A percentile compares a stretch with the other conserved stretches of the same genome.
phyloP scores from a whole-genome alignment of 2,329 filamentous ascomycete genomes.

The Apiospora kogelbergensis region DNA sequence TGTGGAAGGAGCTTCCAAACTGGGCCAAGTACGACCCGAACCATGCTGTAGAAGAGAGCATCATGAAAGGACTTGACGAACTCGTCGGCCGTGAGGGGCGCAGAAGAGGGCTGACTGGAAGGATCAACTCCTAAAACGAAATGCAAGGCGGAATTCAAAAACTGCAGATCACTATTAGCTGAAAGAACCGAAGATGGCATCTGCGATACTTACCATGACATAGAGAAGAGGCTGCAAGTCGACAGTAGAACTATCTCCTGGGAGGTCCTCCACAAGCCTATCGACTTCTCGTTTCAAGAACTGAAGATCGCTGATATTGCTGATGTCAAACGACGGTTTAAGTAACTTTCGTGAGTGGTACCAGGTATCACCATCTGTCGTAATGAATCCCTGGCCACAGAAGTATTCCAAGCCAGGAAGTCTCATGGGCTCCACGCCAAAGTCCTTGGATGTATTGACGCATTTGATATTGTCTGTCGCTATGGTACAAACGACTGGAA shows the following conservation, averaged over 20 bases:
- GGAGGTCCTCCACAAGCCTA: constrained; percentile 12
- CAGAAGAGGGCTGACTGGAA: background rate
- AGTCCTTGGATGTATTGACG: constrained; percentile 14
- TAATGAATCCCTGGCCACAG: constrained; percentile 15
- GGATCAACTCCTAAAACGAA: constrained; percentile 15
- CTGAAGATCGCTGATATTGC: constrained; percentile 11
- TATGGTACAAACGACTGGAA: constrained; percentile 9
- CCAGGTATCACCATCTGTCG: constrained; percentile 16
- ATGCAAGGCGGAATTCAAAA: constrained; percentile 15
- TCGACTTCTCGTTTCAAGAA: constrained; percentile 10
- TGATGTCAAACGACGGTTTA: constrained; percentile 13
- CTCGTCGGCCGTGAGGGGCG: constrained; percentile 11
- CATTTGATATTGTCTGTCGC: background rate
- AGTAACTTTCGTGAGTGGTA: constrained; percentile 12
- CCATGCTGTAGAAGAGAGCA: constrained; percentile 16
- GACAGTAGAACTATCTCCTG: constrained; percentile 12
- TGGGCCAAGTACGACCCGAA: constrained; percentile 14
- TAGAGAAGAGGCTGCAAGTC: constrained; percentile 18
- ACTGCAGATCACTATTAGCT: background rate
- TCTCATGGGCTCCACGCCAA: constrained; percentile 14
- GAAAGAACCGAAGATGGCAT: background rate
- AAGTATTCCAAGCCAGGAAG: constrained; percentile 13
- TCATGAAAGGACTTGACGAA: constrained; percentile 15
- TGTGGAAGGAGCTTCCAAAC: constrained; percentile 15
- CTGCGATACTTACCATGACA: constrained; percentile 14